Conservation (phyloP, 73 alveolate genomes). For the Paramecium octaurelia region DNA sequence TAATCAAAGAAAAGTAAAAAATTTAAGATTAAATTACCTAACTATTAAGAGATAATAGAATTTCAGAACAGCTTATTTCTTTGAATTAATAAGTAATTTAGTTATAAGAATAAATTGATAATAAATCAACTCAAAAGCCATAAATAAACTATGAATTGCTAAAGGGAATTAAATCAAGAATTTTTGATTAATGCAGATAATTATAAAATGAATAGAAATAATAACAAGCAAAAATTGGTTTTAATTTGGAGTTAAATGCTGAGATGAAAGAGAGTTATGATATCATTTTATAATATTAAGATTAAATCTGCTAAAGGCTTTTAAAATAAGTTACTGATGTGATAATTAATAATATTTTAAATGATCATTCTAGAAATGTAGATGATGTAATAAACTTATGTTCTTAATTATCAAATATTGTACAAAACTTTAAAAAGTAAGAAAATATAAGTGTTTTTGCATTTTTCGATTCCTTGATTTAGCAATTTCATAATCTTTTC, state of each 20-base stretch:
- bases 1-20: not conserved
- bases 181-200: not conserved
- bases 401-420: not conserved
- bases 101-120: not conserved
- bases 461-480: not conserved
- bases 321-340: not conserved
- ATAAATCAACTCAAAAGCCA: not conserved
- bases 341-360: not conserved
- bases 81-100: not conserved
- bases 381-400: not conserved
- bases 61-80: not conserved
- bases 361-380: not conserved
- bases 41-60: not conserved
- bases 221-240: not conserved
- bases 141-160: not conserved
- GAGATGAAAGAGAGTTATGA: not conserved
- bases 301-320: not conserved
- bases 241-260: not conserved
- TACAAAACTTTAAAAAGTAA: not conserved
- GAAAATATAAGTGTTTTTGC: not conserved
- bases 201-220: not conserved
- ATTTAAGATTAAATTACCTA: not conserved
- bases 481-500: not conserved
- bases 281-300: not conserved
- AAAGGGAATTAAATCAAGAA: not conserved